These are phyloP conservation scores for Metarhizium guizhouense DNA, from an alignment of 2,329 filamentous ascomycete genomes.

Conservation along the genomic window DNA sequence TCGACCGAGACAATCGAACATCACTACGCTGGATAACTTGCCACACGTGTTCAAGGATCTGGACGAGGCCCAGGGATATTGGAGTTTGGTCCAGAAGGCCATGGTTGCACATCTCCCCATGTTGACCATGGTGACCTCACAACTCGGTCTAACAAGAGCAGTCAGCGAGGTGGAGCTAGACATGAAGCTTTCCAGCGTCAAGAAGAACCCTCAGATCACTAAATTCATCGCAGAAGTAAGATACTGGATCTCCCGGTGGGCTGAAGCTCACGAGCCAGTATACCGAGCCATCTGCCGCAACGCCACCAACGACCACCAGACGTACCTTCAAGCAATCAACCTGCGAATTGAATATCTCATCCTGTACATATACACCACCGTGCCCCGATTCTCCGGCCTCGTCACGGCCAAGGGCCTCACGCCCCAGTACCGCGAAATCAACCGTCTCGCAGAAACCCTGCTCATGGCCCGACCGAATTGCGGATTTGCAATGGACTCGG, in stretches of 20 bases:
- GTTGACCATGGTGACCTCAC: conserved; percentile 20
- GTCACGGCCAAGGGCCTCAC: conserved; percentile 28
- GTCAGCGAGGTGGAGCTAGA: conserved; percentile 18
- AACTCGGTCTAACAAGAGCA: conserved; percentile 20
- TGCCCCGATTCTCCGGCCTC: conserved; percentile 28
- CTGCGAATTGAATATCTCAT: conserved; percentile 35
- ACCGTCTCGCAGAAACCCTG: conserved; percentile 26
- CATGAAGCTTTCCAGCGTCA: conserved; percentile 21
- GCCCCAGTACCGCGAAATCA: conserved; percentile 33
- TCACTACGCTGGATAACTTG: conserved; percentile 23
- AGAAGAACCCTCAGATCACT: conserved; percentile 18
- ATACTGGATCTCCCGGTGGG: conserved; percentile 31
- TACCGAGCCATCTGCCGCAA: conserved; percentile 18
- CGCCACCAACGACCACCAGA: conserved; percentile 11
- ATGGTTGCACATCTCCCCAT: conserved; percentile 28
- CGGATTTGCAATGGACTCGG: conserved; percentile 36
- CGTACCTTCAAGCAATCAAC: conserved; percentile 28
- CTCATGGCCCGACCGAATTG: conserved; percentile 25
- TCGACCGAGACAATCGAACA: conserved; percentile 19
- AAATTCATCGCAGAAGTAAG: conserved; percentile 27
- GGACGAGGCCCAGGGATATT: conserved; percentile 29
- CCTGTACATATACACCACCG: conserved; percentile 27
- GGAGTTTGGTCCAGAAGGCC: conserved; percentile 26
- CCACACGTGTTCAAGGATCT: conserved; percentile 21
- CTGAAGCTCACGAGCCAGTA: conserved; percentile 26